A percentile compares a stretch with the other conserved stretches of the same genome.
These are phyloP conservation scores for Silene vulgaris DNA, from an alignment of 179 eudicot genomes.

Conservation along the genomic window DNA sequence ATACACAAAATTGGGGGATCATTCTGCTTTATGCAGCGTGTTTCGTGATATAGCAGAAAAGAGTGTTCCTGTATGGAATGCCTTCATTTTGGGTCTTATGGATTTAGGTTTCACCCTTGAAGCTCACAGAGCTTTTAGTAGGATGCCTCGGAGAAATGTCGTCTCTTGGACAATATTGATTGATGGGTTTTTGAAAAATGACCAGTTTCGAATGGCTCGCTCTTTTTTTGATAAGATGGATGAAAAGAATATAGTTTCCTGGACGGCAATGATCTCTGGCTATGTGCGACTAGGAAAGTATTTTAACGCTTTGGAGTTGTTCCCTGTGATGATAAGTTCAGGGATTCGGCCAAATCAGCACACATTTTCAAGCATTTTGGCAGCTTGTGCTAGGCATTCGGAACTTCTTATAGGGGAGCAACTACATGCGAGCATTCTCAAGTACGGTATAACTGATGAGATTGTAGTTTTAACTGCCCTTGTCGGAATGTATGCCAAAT, in stretches of 20 bases:
- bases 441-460: slow-evolving; percentile 43
- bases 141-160: slow-evolving; percentile 52
- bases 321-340: slow-evolving; percentile 42
- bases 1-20: slow-evolving; percentile 41
- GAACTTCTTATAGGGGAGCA: slow-evolving; percentile 51
- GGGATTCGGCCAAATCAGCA: slow-evolving; percentile 48
- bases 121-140: slow-evolving; percentile 45
- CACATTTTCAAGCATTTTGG: slow-evolving; percentile 58
- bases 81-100: slow-evolving; percentile 63
- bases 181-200: slow-evolving; percentile 55
- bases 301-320: slow-evolving; percentile 46
- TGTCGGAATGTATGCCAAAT: slow-evolving; percentile 70
- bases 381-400: slow-evolving; percentile 65
- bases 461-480: slow-evolving; percentile 52
- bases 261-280: slow-evolving; percentile 76
- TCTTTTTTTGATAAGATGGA: slow-evolving; percentile 40
- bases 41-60: slow-evolving; percentile 49
- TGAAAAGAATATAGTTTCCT: slow-evolving; percentile 51
- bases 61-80: slow-evolving; percentile 54
- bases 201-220: slow-evolving; percentile 41
- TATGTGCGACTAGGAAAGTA: slow-evolving; percentile 36
- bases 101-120: slow-evolving; percentile 48
- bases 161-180: slow-evolving; percentile 68
- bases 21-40: slow-evolving; percentile 31
- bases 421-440: slow-evolving; percentile 47